Percentiles rank a stretch among this genome's conserved stretches.
Evolutionary conservation across 768 basidiomycete genomes (phyloP).

Genomic region (Serendipita sp.): DNA sequence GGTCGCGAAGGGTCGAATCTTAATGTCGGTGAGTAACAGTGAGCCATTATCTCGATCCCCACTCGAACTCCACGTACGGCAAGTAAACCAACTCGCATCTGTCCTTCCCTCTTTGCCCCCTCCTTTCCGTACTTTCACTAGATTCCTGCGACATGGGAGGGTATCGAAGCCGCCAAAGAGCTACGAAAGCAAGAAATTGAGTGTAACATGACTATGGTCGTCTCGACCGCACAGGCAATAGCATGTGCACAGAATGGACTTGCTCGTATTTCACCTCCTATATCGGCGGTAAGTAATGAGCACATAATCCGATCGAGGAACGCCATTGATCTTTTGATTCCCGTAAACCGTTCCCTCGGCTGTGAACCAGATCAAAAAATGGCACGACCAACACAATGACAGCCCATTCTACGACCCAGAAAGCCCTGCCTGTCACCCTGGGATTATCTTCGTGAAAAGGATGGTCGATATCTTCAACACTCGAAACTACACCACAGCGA

Average conservation of each 20-base stretch:
- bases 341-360: not conserved
- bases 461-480: not conserved
- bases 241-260: not conserved
- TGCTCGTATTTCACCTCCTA: not conserved
- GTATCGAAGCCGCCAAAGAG: not conserved
- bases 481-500: not conserved
- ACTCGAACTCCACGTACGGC: too few relatives aligned
- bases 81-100: too few relatives aligned
- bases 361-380: not conserved
- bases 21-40: not conserved
- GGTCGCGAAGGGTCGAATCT: not conserved
- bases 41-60: too few relatives aligned
- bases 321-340: not conserved
- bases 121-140: not conserved
- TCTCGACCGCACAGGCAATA: not conserved
- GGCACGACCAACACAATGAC: not conserved
- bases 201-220: not conserved
- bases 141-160: slow-evolving; percentile 4
- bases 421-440: not conserved
- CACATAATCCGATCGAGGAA: too few relatives aligned
- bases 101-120: too few relatives aligned
- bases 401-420: not conserved
- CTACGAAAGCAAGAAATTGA: not conserved
- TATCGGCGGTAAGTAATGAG: not conserved
- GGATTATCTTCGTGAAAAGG: not conserved